Conservation (phyloP, 1,284 basidiomycete genomes). For the Agaricales sp. region DNA sequence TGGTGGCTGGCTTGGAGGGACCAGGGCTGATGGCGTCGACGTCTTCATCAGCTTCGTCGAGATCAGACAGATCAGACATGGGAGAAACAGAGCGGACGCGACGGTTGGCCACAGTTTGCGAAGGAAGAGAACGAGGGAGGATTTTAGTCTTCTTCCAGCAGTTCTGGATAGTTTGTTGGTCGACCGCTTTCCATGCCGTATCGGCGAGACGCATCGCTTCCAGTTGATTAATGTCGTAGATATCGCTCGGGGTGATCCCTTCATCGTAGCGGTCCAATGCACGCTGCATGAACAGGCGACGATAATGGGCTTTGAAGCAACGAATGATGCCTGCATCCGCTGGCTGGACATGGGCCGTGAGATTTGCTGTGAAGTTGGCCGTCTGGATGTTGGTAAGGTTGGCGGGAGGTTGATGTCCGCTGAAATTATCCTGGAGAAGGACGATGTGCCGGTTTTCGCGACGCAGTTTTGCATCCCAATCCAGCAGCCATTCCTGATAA, state of each 20-base stretch:
- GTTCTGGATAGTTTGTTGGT: conserved; percentile 1
- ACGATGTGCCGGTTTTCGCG: conserved; percentile 15
- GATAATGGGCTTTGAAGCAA: conserved; percentile 23
- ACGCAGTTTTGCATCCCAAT: conserved; percentile 15
- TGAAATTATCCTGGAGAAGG: conserved; percentile 21
- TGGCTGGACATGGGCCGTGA: conserved; percentile 13
- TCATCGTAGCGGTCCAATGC: conserved; percentile 21
- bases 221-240: conserved; percentile 25
- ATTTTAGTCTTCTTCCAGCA: not conserved
- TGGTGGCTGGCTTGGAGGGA: too few relatives aligned
- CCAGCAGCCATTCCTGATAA: conserved; percentile 18
- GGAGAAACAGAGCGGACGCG: too few relatives aligned
- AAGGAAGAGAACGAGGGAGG: not conserved
- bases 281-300: conserved; percentile 13
- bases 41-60: not conserved
- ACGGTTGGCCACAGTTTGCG: not conserved
- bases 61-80: too few relatives aligned
- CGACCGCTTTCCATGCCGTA: conserved; percentile 13
- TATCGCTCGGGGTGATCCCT: conserved; percentile 14
- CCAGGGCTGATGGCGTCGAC: too few relatives aligned
- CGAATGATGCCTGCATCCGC: conserved; percentile 20
- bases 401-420: conserved; percentile 15
- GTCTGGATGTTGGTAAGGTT: conserved; percentile 12
- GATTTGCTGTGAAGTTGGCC: conserved; percentile 9
- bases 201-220: conserved; percentile 20